Evolutionary conservation across 2,329 filamentous ascomycete genomes (phyloP).

Genomic region (Aspergillus sp.): DNA sequence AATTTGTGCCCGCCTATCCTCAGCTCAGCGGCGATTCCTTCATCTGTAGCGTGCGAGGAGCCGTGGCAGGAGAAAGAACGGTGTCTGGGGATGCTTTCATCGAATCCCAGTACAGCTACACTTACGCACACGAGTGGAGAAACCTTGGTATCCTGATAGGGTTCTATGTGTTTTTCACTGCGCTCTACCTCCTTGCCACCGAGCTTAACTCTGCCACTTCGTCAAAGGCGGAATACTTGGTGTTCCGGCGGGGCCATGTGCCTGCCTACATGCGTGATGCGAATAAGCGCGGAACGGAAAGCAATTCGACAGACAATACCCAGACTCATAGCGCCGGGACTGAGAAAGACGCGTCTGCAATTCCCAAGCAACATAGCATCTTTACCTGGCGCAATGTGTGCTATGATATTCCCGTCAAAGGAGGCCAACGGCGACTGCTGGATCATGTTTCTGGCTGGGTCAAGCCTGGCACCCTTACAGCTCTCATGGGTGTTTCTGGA

Average conservation of each 20-base stretch:
- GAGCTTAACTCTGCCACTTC: slow-evolving; percentile 64
- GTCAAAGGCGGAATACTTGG: slow-evolving; percentile 67
- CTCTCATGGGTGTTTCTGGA: slow-evolving; percentile 62
- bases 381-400: slow-evolving; percentile 56
- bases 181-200: slow-evolving; percentile 61
- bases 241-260: slow-evolving; percentile 61
- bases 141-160: slow-evolving; percentile 68
- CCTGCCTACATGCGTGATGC: slow-evolving; percentile 36
- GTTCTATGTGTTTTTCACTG: slow-evolving; percentile 64
- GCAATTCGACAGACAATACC: slow-evolving; percentile 13
- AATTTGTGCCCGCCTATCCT: slow-evolving; percentile 46
- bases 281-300: slow-evolving; percentile 22
- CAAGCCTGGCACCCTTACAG: slow-evolving; percentile 56
- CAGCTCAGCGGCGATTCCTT: slow-evolving; percentile 47
- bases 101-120: slow-evolving; percentile 55
- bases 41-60: slow-evolving; percentile 55
- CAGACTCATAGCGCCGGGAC: slow-evolving; percentile 11
- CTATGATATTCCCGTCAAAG: slow-evolving; percentile 55
- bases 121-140: slow-evolving; percentile 60
- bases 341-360: slow-evolving; percentile 19
- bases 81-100: slow-evolving; percentile 65
- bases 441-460: slow-evolving; percentile 57
- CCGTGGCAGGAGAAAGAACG: slow-evolving; percentile 52
- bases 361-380: slow-evolving; percentile 38
- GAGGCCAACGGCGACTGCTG: slow-evolving; percentile 51